Conservation (phyloP, 163 green algal genomes). For the Coccomyxa subellipsoidea region DNA sequence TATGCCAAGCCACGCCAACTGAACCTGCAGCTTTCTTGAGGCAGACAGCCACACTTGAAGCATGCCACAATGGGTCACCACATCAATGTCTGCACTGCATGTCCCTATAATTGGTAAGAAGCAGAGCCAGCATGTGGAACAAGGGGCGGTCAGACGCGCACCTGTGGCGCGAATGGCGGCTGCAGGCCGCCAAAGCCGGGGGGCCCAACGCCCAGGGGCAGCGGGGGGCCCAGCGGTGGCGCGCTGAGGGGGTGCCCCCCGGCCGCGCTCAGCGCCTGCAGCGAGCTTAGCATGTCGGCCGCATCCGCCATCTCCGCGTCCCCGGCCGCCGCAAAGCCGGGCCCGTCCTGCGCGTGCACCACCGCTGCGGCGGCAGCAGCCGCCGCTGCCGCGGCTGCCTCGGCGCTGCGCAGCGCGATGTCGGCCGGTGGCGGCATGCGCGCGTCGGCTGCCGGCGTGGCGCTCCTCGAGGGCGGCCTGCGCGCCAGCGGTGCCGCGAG, state of each 20-base stretch:
- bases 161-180: background rate
- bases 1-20: no score
- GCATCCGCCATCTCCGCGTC: background rate
- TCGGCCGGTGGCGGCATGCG: background rate
- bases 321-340: no score
- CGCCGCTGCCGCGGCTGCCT: no score
- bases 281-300: background rate
- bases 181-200: background rate
- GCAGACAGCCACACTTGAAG: no score
- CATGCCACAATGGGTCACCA: no score
- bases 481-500: background rate
- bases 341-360: no score
- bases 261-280: slow-evolving; percentile 1
- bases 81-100: no score
- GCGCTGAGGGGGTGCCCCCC: background rate
- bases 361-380: no score
- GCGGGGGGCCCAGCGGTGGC: background rate
- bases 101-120: no score
- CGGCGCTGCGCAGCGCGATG: no score
- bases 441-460: background rate
- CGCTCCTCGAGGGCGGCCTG: background rate
- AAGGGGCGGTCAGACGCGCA: background rate
- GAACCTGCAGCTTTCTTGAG: no score
- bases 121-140: no score
- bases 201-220: background rate